Evolutionary conservation across 768 basidiomycete species (phyloP).

Genomic region (Lactarius vividus): DNA sequence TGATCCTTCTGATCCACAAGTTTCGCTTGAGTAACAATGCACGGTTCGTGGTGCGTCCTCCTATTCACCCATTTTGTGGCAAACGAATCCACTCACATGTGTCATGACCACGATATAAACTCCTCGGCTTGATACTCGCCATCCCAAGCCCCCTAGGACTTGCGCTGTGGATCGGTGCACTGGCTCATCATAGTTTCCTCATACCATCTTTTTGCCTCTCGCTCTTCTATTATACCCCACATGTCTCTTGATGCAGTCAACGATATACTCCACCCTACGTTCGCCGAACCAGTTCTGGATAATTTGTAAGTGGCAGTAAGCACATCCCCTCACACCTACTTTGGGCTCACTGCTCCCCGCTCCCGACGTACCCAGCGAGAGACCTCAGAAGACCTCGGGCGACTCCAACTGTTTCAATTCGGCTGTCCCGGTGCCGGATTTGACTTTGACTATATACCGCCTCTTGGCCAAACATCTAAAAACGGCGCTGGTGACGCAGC

Average conservation of each 20-base stretch:
- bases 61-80: constrained; percentile 5
- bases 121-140: background rate
- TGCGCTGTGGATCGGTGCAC: constrained; percentile 11
- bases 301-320: constrained; percentile 6
- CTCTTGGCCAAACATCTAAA: no score
- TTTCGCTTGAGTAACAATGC: background rate
- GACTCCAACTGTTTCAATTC: background rate
- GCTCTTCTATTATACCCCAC: background rate
- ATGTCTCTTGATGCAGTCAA: constrained; percentile 1
- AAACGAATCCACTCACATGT: background rate
- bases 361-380: background rate
- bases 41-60: background rate
- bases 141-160: background rate
- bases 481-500: background rate
- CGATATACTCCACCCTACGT: background rate
- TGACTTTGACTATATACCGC: background rate
- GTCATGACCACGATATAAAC: background rate
- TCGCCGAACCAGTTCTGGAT: background rate
- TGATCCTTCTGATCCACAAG: background rate
- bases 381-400: background rate
- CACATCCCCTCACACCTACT: no score
- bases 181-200: background rate
- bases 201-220: background rate
- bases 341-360: background rate
- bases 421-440: background rate